Conservation (phyloP, 495 filamentous ascomycete genomes). For the Aspergillus affinis region DNA sequence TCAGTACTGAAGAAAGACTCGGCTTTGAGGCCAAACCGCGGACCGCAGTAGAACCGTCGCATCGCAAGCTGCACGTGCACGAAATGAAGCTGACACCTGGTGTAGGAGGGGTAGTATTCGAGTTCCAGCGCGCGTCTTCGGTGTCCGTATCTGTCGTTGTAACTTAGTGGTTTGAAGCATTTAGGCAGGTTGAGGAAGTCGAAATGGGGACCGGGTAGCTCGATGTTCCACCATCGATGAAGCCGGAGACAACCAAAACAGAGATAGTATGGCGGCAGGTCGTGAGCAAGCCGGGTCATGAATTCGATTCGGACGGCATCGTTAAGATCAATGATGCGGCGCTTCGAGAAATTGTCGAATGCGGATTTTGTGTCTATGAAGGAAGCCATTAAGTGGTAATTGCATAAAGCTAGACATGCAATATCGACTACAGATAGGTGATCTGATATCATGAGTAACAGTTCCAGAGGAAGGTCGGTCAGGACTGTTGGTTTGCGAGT, state of each 20-base stretch:
- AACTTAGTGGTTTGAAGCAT: too few relatives aligned
- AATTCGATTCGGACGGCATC: not conserved
- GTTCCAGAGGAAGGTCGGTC: not conserved
- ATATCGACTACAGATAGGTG: not conserved
- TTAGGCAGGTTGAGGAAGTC: too few relatives aligned
- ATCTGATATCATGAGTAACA: not conserved
- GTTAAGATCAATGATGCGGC: not conserved
- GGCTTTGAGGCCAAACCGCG: not conserved
- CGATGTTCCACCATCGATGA: not conserved
- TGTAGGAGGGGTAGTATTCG: not conserved
- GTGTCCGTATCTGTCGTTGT: not conserved
- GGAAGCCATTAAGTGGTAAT: not conserved
- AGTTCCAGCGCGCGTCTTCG: not conserved
- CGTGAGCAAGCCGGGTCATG: not conserved
- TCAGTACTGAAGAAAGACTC: not conserved
- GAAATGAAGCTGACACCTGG: not conserved
- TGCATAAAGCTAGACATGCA: not conserved
- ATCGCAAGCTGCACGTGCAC: not conserved
- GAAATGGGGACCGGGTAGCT: not conserved
- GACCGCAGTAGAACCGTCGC: not conserved
- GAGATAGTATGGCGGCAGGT: not conserved
- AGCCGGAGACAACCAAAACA: not conserved
- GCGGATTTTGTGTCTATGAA: not conserved
- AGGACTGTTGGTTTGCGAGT: not conserved
- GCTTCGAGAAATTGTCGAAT: not conserved